Evolutionary conservation across 2,329 filamentous ascomycete genomes (phyloP), one percentile per base, ranked within the genome.

Genomic region (Periconia macrospinosa): DNA sequence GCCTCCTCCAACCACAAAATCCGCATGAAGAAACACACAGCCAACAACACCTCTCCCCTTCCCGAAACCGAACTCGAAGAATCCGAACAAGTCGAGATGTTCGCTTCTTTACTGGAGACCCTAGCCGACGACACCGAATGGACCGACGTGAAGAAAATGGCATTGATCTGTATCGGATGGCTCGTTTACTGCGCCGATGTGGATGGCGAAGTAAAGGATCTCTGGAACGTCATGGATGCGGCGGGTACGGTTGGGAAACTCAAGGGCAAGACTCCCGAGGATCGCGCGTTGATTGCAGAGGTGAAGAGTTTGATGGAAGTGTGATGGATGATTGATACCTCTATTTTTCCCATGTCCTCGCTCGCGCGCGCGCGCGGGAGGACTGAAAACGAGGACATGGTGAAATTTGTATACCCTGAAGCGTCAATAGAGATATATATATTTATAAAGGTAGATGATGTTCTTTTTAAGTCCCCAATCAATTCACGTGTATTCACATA

Each of bases 151-250:
- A 73, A 92, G 14, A 89, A 89, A 66, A 91, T 91, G 0, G 85
- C 92, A 71, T 65, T 96, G 33, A 79, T 92, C 15, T 88, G 89
- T 1, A 72, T 96, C 17, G 93, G 92, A 0, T 84, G 91, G 60
- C 70, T 97, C 23, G 81, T 88, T 0, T 96, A 92, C 67, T 85
- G 84, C 56, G 83, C 85, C 2, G 83, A 86, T 6, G 66, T 85
- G 35, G 84, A 88, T 30, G 89, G 92, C 0, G 89, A 92, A 60
- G 71, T 97, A n/a, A 79, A 86, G 11, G 91, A 96, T 69, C 75
- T 96, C n/a, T 81, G 92, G 59, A 83, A 84, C 52, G 87, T 86
- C 0, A 83, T 97, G 80, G 91, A 92, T 69, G 90, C 91, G 0
- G 79, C 81, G 30, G 83, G 83, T 2, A 86, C 83, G 0, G 79